These are phyloP conservation scores for Metschnikowia vanudenii DNA, from an alignment of 805 yeast species.

Conservation along the genomic window DNA sequence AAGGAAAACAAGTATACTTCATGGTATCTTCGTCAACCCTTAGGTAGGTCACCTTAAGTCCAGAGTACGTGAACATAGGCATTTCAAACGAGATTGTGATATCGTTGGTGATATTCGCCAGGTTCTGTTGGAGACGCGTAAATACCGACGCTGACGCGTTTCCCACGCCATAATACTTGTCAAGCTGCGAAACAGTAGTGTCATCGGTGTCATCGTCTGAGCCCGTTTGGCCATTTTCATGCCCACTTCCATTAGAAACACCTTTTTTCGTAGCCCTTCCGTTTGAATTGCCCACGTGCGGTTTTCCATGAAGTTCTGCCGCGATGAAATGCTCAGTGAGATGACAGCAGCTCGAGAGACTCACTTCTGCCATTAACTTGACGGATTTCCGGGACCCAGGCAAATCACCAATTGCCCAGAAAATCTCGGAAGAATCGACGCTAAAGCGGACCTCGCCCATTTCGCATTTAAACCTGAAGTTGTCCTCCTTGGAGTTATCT, in stretches of 20 bases:
- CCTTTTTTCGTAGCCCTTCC: neutral
- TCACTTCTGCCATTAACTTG: conserved; percentile 56
- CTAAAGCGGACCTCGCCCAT: conserved; percentile 70
- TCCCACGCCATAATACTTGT: conserved; percentile 35
- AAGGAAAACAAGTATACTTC: conserved; percentile 69
- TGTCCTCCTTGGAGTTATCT: conserved; percentile 12
- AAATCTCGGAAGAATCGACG: conserved; percentile 63
- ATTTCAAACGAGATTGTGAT: conserved; percentile 32
- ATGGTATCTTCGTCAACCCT: conserved; percentile 63
- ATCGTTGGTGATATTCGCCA: conserved; percentile 14
- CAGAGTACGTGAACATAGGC: conserved; percentile 59
- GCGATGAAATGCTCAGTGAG: conserved; percentile 3
- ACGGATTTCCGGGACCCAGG: conserved; percentile 54
- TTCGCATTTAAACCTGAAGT: conserved; percentile 50
- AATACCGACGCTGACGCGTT: conserved; percentile 32
- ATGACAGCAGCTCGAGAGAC: conserved; percentile 4
- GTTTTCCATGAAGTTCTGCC: neutral
- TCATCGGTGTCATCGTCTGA: neutral
- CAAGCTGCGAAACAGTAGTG: conserved; percentile 21
- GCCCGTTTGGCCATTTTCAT: neutral
- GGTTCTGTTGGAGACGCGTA: conserved; percentile 14
- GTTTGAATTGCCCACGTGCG: neutral
- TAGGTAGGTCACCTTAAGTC: conserved; percentile 62
- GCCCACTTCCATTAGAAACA: neutral
- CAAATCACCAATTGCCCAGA: conserved; percentile 70